These are phyloP conservation scores for Sporothrix curviconia DNA, from an alignment of 2,329 filamentous ascomycete genomes.

Conservation along the genomic window DNA sequence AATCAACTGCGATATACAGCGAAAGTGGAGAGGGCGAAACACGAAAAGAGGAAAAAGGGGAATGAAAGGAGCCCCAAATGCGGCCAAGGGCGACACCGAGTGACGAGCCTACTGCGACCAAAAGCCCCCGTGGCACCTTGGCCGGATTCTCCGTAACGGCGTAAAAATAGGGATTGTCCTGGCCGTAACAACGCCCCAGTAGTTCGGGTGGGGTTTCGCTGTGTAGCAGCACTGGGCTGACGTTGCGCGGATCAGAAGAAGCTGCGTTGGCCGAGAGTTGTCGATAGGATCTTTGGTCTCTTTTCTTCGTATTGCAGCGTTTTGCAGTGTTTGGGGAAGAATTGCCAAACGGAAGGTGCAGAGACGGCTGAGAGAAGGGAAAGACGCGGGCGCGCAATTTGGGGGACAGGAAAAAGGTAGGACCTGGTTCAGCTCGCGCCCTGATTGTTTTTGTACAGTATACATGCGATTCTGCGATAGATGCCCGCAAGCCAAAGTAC, in stretches of 20 bases:
- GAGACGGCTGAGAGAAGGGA: background rate
- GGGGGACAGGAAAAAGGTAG: conserved; percentile 2
- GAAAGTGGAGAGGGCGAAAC: conserved; percentile 10
- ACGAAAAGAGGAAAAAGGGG: background rate
- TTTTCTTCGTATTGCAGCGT: too few species aligned
- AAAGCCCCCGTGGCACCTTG: background rate
- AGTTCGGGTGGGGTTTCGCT: background rate
- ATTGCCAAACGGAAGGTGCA: background rate
- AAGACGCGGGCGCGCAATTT: conserved; percentile 8
- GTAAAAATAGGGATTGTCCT: background rate
- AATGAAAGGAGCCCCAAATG: background rate
- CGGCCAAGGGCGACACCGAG: background rate
- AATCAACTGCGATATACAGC: too few species aligned
- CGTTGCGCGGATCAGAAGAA: background rate
- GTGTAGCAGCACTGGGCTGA: background rate
- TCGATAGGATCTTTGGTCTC: background rate
- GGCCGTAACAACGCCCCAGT: background rate
- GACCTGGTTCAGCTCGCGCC: background rate
- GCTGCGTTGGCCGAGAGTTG: background rate
- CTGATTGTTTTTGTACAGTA: too few species aligned
- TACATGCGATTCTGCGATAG: too few species aligned
- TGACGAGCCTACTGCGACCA: conserved; percentile 5
- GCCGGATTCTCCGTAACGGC: background rate
- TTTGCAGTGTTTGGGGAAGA: background rate
- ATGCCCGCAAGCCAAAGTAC: too few species aligned